A percentile compares a stretch with the other conserved stretches of the same genome.
These are phyloP conservation scores for Pseudocercospora vitis DNA, from an alignment of 2,329 filamentous ascomycete species.

Conservation along the genomic window DNA sequence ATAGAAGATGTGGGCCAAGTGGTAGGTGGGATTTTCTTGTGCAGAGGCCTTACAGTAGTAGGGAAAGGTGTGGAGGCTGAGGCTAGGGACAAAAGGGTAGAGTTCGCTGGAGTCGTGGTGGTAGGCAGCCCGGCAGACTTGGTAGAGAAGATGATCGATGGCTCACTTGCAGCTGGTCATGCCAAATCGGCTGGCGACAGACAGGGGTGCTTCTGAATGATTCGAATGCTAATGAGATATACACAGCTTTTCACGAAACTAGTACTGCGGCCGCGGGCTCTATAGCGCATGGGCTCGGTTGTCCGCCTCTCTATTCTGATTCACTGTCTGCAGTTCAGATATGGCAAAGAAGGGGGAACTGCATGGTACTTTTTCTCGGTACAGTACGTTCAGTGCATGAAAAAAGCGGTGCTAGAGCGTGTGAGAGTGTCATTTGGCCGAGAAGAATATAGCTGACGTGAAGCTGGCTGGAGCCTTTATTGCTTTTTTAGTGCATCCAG, in stretches of 20 bases:
- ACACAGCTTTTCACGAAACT: too few species aligned
- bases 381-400: conserved; percentile 9
- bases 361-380: not conserved
- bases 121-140: conserved; percentile 22
- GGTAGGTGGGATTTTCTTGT: conserved; percentile 11
- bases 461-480: not conserved
- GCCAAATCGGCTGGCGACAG: too few species aligned
- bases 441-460: not conserved
- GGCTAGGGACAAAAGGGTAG: conserved; percentile 25
- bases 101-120: conserved; percentile 17
- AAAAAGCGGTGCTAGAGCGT: conserved; percentile 11
- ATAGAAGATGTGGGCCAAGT: not conserved
- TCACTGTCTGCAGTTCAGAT: not conserved
- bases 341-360: not conserved
- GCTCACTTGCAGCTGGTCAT: too few species aligned
- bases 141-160: conserved; percentile 15
- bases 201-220: too few species aligned
- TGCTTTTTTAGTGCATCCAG: too few species aligned
- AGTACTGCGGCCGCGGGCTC: too few species aligned
- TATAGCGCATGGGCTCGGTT: too few species aligned
- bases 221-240: too few species aligned
- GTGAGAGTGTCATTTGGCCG: not conserved
- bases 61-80: conserved; percentile 30
- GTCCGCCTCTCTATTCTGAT: too few species aligned
- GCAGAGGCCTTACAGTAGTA: conserved; percentile 19